These are phyloP conservation scores for Paraphaeosphaeria minitans DNA, from an alignment of 2,329 filamentous ascomycete species.

Conservation along the genomic window DNA sequence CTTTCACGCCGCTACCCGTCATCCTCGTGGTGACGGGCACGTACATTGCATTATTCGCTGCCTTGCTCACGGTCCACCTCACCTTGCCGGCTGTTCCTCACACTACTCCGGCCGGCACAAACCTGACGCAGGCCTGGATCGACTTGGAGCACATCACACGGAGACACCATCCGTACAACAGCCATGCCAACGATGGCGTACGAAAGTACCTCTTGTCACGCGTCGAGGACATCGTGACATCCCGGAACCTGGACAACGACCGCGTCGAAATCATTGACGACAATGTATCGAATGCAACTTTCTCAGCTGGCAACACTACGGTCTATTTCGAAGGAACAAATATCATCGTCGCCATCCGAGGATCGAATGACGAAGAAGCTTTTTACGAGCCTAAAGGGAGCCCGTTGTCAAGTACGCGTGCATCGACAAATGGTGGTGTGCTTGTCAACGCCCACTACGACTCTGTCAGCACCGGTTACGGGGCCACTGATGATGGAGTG, in stretches of 20 bases:
- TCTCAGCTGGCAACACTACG: slow-evolving; percentile 56
- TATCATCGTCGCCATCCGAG: slow-evolving; percentile 88
- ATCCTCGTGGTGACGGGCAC: slow-evolving; percentile 76
- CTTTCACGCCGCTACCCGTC: slow-evolving; percentile 81
- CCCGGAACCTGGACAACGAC: slow-evolving; percentile 52
- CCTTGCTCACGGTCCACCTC: slow-evolving; percentile 75
- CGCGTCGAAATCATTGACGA: slow-evolving; percentile 78
- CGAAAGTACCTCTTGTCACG: slow-evolving; percentile 75
- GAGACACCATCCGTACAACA: slow-evolving; percentile 88
- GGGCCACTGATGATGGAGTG: slow-evolving; percentile 92
- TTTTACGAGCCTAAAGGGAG: slow-evolving; percentile 68
- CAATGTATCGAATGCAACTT: slow-evolving; percentile 76
- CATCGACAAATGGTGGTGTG: slow-evolving; percentile 71
- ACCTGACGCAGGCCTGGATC: slow-evolving; percentile 83
- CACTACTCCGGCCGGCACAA: slow-evolving; percentile 66
- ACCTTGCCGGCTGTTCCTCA: slow-evolving; percentile 71
- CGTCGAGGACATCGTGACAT: slow-evolving; percentile 70
- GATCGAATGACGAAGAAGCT: slow-evolving; percentile 70
- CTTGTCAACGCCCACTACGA: slow-evolving; percentile 96
- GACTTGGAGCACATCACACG: slow-evolving; percentile 78
- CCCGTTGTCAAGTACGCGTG: slow-evolving; percentile 42
- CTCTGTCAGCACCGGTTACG: slow-evolving; percentile 88
- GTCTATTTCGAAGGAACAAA: slow-evolving; percentile 94
- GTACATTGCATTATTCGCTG: slow-evolving; percentile 78
- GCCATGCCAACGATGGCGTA: slow-evolving; percentile 78